Base-by-base conservation (phyloP, 345 rosid species). In the Mallotus nudiflorus region DNA sequence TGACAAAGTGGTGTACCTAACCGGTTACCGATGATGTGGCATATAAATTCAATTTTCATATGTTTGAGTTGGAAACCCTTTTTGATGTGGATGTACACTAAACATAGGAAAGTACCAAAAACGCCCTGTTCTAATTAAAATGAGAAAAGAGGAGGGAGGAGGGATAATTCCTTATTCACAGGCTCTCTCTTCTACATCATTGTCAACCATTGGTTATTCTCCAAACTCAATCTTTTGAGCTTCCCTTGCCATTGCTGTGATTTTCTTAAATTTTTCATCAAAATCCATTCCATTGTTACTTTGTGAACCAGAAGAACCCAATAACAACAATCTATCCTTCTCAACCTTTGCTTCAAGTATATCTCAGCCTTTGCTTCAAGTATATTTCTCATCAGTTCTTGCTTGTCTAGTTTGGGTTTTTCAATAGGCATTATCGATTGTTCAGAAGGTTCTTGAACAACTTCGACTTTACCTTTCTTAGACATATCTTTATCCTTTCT, bases 381-480 rank as follows among this genome's bases (percentile, higher is more conserved):
- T 75, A 91, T 85, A 73, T 45, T 83, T 62, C 70, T 82, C 83
- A 80, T 68, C 58, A 91, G 84, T 56, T 76, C 76, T 40, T 84
- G 71, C 78, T 73, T 84, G 79, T 93, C 90, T 73, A 93, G 74
- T 80, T 75, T 77, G 45, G 97, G 97, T 78, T 71, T 87, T 81
- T 72, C 85, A 70, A 75, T 69, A 13, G 71, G 60, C 59, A 62
- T 58, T 66, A 25, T 39, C 4, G 70, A 56, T 11, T 70, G 65
- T 66, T 86, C 85, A 27, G 22, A 12, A 71, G 71, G 56, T 68
- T 81, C 83, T 46, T 66, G 82, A 65, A 85, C 72, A 80, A 93
- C 82, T 77, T 88, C 94, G 49, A 88, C 78, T 18, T 65, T n/a
- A 73, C 76, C 87, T 76, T 81, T 83, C 84, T 77, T 81, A 62